phyloP scores from a whole-genome alignment of 1,284 basidiomycete genomes.

The Gomphus sp. region DNA sequence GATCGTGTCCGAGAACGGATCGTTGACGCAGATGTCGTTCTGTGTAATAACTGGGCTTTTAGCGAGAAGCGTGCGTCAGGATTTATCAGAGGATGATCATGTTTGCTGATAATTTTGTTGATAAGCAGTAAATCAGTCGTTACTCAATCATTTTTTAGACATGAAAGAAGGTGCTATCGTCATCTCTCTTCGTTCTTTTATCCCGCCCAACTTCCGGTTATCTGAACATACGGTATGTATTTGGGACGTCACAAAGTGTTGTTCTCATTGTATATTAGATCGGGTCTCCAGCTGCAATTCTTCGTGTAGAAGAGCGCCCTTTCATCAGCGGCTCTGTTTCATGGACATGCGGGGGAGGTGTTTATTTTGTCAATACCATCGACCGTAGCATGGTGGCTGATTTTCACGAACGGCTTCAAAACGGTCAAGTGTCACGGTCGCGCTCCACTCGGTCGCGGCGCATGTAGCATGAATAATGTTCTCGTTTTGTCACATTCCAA shows the following conservation, averaged over 20 bases:
- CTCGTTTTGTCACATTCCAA: not conserved
- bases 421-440: not conserved
- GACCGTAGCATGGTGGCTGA: slow-evolving; percentile 32
- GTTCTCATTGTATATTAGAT: slow-evolving; percentile 27
- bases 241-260: slow-evolving; percentile 2
- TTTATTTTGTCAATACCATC: slow-evolving; percentile 65
- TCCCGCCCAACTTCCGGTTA: slow-evolving; percentile 49
- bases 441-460: slow-evolving; percentile 1
- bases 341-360: slow-evolving; percentile 60
- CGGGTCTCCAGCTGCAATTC: slow-evolving; percentile 67
- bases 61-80: slow-evolving; percentile 47
- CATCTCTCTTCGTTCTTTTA: slow-evolving; percentile 65
- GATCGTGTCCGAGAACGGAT: slow-evolving; percentile 50
- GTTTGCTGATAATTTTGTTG: not conserved
- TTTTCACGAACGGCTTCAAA: slow-evolving; percentile 6
- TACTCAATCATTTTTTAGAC: slow-evolving; percentile 67
- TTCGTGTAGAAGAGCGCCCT: slow-evolving; percentile 56
- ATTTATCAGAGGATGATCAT: slow-evolving; percentile 1
- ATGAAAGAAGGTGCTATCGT: slow-evolving; percentile 74
- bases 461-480: not conserved
- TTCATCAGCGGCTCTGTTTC: slow-evolving; percentile 66
- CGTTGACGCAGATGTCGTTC: slow-evolving; percentile 59
- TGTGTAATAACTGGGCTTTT: slow-evolving; percentile 77
- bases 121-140: slow-evolving; percentile 58
- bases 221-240: slow-evolving; percentile 61